Evolutionary conservation across 257 asterid genomes (phyloP), one percentile per base, ranked within the genome.

Genomic region (Solanum ossicruentum): DNA sequence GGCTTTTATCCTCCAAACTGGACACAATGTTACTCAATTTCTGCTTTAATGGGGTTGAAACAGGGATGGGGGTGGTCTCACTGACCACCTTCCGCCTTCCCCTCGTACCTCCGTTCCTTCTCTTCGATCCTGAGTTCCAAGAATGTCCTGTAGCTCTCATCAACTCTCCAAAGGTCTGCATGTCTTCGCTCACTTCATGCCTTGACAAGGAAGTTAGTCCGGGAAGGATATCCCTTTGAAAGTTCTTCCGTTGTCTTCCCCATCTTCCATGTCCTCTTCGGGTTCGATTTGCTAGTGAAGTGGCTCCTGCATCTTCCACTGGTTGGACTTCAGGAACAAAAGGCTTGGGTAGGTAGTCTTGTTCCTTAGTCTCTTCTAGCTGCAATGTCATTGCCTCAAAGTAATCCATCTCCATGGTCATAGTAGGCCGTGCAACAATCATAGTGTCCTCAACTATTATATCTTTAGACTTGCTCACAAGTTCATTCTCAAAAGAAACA

Each of bases 191-290:
- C 87, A 97, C 94, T 84, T 95, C 99, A 9, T 93, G 95, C 81
- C 99, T 92, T 0, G 99, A 91, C 67, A 97, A 78, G 10, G 98
- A 91, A 54, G 93, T 85, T 55, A 97, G 85, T 12, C 99, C 98
- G 0, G 98, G 99, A 45, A 97, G 99, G 67, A 93, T 94, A 84
- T 95, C 99, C 89, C 97, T 57, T 87, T 95, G 99, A 80, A 97
- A 97, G 87, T 97, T 98, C 92, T 96, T 92, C 72, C 98, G 85
- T 58, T 92, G 98, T 87, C 98, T 92, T 80, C 98, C 99, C 91
- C 98, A 93, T 91, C 96, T 91, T 9, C 96, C 45, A 70, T 92
- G 97, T 17, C 97, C 99, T 91, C 97, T 95, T 75, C 99, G 87
- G 52, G 96, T 66, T 85, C 97, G 85, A 12, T 85, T 85, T 26